Conservation (phyloP, 225 moss, liverwort and hornwort genomes). For the Climacium dendroides region DNA sequence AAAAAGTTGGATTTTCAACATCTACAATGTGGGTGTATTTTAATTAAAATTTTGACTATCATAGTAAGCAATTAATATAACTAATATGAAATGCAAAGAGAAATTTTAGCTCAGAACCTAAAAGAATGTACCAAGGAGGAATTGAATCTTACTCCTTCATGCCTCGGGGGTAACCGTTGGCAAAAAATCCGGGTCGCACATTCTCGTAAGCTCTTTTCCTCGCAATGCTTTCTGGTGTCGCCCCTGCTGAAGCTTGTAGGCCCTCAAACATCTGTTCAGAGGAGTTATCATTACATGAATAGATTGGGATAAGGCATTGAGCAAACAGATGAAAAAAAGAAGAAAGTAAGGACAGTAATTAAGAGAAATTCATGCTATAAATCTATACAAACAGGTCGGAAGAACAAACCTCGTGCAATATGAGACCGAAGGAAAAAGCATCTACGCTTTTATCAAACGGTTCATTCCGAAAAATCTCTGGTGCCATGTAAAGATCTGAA, state of each 20-base stretch:
- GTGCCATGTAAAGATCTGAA: conserved; percentile 41
- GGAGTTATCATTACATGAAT: neutral
- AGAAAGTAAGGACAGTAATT: neutral
- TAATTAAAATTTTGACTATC: neutral
- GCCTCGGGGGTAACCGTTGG: conserved; percentile 11
- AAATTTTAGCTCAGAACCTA: neutral
- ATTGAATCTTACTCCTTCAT: conserved; percentile 31
- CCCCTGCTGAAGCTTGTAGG: neutral
- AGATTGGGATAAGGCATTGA: neutral
- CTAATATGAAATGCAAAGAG: neutral
- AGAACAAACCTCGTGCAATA: conserved; percentile 27
- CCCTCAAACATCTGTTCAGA: conserved; percentile 35
- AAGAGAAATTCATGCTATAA: neutral
- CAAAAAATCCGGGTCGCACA: conserved; percentile 11
- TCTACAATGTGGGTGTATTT: neutral
- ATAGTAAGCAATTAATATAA: neutral
- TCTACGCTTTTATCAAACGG: conserved; percentile 20
- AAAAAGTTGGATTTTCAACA: neutral
- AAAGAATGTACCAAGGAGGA: neutral
- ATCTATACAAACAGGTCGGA: neutral
- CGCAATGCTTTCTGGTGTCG: conserved; percentile 13
- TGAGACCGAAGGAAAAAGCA: conserved; percentile 24
- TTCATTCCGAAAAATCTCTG: conserved; percentile 27
- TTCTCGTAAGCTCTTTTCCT: conserved; percentile 29
- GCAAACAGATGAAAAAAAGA: neutral